phyloP scores from a whole-genome alignment of 495 filamentous ascomycete species.

The Lasiosphaeris hirsuta region DNA sequence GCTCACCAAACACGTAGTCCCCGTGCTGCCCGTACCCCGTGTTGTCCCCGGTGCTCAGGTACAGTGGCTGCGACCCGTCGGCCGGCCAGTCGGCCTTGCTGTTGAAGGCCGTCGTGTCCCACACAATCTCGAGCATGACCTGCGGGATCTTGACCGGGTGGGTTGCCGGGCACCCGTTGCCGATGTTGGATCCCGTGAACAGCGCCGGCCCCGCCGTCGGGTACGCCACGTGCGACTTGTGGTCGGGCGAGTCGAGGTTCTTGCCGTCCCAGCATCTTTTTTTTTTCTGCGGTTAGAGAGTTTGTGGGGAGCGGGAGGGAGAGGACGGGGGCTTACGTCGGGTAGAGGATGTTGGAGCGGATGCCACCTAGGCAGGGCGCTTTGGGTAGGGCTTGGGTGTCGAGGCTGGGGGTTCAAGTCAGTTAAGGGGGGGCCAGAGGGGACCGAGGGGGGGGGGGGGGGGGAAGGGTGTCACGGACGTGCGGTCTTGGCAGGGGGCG shows the following conservation, averaged over 20 bases:
- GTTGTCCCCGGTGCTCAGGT: slow-evolving; percentile 11
- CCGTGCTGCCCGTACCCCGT: slow-evolving; percentile 20
- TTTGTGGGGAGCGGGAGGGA: not conserved
- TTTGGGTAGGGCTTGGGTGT: slow-evolving; percentile 12
- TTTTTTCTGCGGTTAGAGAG: not conserved
- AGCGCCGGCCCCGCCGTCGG: slow-evolving; percentile 22
- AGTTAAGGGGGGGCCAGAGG: not conserved
- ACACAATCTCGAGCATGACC: slow-evolving; percentile 19
- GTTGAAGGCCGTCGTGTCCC: slow-evolving; percentile 23
- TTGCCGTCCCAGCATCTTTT: slow-evolving; percentile 31
- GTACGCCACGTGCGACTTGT: slow-evolving; percentile 38
- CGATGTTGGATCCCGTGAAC: slow-evolving; percentile 17
- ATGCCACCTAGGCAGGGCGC: slow-evolving; percentile 36
- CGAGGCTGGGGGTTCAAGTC: slow-evolving; percentile 1
- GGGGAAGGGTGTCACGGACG: no score
- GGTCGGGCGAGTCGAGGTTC: slow-evolving; percentile 33
- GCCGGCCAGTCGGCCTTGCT: slow-evolving; percentile 15
- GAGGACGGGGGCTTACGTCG: slow-evolving; percentile 21
- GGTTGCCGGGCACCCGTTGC: slow-evolving; percentile 11
- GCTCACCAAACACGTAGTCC: slow-evolving; percentile 12
- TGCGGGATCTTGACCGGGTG: slow-evolving; percentile 19
- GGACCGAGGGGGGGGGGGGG: not conserved
- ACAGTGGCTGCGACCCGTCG: slow-evolving; percentile 13
- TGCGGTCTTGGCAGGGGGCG: slow-evolving; percentile 6
- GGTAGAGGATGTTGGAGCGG: slow-evolving; percentile 43